phyloP scores from a whole-genome alignment of 441 rosid species.

The Bruguiera hainesii region DNA sequence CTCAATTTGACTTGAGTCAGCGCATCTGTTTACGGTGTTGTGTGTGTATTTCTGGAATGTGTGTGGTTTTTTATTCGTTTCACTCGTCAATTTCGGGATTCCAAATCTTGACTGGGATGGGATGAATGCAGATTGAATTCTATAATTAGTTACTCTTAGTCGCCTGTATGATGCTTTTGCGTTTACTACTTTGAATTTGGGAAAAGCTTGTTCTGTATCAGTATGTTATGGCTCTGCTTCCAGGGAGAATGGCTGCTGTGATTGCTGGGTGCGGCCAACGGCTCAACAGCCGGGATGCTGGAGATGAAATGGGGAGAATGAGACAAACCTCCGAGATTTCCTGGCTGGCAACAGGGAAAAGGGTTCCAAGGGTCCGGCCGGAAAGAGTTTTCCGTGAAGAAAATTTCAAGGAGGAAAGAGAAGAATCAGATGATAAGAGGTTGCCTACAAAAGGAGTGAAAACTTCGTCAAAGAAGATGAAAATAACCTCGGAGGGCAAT shows the following conservation, averaged over 20 bases:
- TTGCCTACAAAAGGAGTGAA: no score
- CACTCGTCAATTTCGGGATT: no score
- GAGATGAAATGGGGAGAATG: constrained; percentile 13
- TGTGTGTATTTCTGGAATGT: no score
- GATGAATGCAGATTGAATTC: no score
- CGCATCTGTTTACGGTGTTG: not conserved
- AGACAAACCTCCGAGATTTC: constrained; percentile 7
- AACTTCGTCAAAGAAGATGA: no score
- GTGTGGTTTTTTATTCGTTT: no score
- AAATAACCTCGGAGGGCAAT: not conserved
- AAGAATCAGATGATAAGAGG: not conserved
- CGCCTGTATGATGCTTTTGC: no score
- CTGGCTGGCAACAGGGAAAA: constrained; percentile 21
- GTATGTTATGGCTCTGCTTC: constrained; percentile 1
- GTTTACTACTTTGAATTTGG: no score
- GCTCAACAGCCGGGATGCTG: constrained; percentile 6
- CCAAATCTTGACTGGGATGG: no score
- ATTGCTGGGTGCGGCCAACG: constrained; percentile 24
- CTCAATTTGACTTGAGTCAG: no score
- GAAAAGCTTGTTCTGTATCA: no score
- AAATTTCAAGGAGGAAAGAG: not conserved
- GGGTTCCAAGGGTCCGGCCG: not conserved
- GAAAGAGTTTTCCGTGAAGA: not conserved
- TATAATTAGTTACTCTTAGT: no score
- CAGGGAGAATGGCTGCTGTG: constrained; percentile 39